Conservation (phyloP, 441 rosid species). For the Populus hybrid region DNA sequence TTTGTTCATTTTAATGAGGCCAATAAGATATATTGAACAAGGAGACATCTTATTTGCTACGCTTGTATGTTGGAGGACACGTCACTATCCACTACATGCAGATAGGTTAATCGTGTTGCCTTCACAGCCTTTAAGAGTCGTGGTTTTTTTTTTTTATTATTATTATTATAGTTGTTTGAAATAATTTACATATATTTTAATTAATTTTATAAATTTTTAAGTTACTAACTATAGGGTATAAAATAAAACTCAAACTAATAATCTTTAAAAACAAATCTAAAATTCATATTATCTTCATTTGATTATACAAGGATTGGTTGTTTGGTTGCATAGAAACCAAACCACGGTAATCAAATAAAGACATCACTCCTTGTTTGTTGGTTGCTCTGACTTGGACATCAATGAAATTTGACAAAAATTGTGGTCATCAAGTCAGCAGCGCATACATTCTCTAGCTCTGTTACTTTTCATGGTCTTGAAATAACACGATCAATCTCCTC, state of each 20-base stretch:
- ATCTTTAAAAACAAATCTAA: too few species aligned
- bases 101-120: conserved; percentile 19
- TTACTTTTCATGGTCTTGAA: conserved; percentile 12
- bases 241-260: too few species aligned
- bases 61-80: conserved; percentile 25
- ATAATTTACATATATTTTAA: too few species aligned
- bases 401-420: neutral
- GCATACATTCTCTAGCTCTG: neutral
- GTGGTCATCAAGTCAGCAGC: conserved; percentile 1
- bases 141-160: too few species aligned
- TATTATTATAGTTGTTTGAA: neutral
- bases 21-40: neutral
- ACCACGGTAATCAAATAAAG: neutral
- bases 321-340: neutral
- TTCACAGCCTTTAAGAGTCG: neutral
- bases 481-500: neutral
- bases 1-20: conserved; percentile 14
- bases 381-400: conserved; percentile 3
- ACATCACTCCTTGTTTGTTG: neutral
- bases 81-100: conserved; percentile 35
- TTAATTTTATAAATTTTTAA: too few species aligned
- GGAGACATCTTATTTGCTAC: conserved; percentile 15
- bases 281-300: too few species aligned
- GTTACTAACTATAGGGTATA: too few species aligned
- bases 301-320: neutral